Base-by-base conservation (phyloP, 352 stramenopile genomes). In the Pythium phragmitis region DNA sequence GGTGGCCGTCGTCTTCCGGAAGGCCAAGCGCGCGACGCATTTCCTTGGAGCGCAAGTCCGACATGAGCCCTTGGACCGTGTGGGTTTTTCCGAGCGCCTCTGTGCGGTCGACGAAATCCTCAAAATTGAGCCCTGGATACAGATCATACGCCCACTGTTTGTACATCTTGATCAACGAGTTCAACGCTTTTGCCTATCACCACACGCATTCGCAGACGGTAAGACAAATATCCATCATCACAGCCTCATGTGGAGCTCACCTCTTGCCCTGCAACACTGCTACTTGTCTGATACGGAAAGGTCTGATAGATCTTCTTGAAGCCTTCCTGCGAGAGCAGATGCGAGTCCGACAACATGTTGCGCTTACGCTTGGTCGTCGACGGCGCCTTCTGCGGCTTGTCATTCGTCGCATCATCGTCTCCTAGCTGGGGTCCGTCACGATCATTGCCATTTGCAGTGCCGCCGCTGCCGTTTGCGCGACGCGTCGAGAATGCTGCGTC, bases 141-240 rank as follows among this genome's bases (percentile, higher is more conserved):
- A 94, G 70, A 48, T 92, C 85, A 62, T 87, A 94, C 13, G 85
- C 85, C 85, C 85, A 94, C 56, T 94, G 81, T 57, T 89, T 91
- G 76, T 94, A 94, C 79, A 88, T 88, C 47, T 82, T 82, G 12
- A 94, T 68, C 45, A 94, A 65, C 34, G 75, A 83, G 21, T 64
- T 70, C 45, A 94, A 60, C 36, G 85, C 82, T 50, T 90, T 79
- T 16, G 77, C 68, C 76, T 87, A 28, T 39, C 21, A 46, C 1
- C 39, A 46, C 8, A n/a, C 39, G 17, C 17, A 46, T 8, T 4
- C 39, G 14, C 14, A 42, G 37, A 42, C 2, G 39, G 9, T 46
- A 12, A 46, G 39, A 60, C 16, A 54, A 57, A 46, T 21, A 17
- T 46, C 8, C 39, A 17, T 46, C 39, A n/a, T 12, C 13, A 19